phyloP scores from a whole-genome alignment of 306 rosid species.

The Abrus pulchellus region DNA sequence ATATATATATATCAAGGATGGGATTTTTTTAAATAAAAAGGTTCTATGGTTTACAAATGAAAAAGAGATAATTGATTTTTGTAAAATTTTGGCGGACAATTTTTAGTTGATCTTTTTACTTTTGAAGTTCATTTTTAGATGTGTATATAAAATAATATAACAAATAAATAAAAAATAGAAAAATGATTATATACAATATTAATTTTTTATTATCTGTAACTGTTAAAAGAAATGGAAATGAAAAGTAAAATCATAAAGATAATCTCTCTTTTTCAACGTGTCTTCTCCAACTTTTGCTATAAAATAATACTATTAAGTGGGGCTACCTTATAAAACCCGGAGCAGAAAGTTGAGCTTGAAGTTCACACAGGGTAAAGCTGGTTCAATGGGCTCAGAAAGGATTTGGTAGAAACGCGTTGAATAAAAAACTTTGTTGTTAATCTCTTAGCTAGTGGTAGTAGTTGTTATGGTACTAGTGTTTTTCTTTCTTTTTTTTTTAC shows the following conservation, averaged over 20 bases:
- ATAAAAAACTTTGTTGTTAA: conserved; percentile 30
- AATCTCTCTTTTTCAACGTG: neutral
- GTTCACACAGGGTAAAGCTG: conserved; percentile 20
- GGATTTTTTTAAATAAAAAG: neutral
- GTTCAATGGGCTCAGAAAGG: conserved; percentile 20
- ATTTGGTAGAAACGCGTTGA: conserved; percentile 53
- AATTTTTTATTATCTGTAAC: no score
- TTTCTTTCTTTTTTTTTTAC: conserved; percentile 39
- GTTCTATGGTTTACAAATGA: neutral
- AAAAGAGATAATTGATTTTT: neutral
- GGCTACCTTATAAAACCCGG: conserved; percentile 44
- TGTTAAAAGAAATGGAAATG: neutral
- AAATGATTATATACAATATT: no score
- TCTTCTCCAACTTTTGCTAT: neutral
- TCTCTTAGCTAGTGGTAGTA: conserved; percentile 58
- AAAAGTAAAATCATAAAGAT: neutral
- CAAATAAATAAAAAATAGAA: no score
- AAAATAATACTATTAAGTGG: conserved; percentile 28
- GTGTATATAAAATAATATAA: no score
- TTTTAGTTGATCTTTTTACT: no score
- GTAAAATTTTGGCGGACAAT: no score
- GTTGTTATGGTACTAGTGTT: conserved; percentile 44
- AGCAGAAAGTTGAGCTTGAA: conserved; percentile 47
- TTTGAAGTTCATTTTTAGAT: no score
- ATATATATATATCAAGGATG: neutral